Conservation (phyloP, 345 rosid genomes). For the Ceriops decandra region DNA sequence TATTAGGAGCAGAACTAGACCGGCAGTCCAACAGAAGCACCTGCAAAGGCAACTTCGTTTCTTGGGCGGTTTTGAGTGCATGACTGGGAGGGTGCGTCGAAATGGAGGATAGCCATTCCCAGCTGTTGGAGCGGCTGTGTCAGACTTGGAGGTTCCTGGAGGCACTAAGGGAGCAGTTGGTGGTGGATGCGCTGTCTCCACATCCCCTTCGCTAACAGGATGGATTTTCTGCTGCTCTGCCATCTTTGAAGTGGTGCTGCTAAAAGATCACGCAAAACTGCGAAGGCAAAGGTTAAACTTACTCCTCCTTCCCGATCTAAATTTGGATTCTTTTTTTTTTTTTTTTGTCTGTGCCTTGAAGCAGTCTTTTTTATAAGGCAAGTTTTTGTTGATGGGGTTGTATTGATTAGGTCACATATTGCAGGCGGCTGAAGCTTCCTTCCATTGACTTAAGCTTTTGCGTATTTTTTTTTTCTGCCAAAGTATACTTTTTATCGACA, state of each 20-base stretch:
- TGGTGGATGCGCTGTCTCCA: conserved; percentile 44
- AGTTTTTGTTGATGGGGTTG: background rate
- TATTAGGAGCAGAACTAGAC: conserved; percentile 45
- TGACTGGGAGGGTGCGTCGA: conserved; percentile 35
- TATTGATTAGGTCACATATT: background rate
- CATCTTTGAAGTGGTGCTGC: conserved; percentile 4
- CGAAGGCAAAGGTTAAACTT: no score
- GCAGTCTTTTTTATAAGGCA: conserved; percentile 1
- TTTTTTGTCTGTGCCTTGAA: background rate
- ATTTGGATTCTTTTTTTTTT: background rate
- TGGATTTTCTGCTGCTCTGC: conserved; percentile 62
- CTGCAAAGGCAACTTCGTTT: conserved; percentile 47
- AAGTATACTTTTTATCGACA: no score
- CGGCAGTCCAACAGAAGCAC: conserved; percentile 65
- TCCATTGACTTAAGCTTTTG: conserved; percentile 8
- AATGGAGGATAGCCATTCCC: conserved; percentile 25
- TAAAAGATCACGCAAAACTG: background rate
- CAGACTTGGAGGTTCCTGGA: conserved; percentile 44
- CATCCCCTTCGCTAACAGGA: conserved; percentile 45
- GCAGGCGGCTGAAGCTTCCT: conserved; percentile 1
- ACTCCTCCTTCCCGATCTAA: background rate
- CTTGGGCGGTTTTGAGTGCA: conserved; percentile 44
- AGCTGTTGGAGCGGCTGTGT: conserved; percentile 26
- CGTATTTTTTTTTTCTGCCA: background rate
- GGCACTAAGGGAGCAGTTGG: conserved; percentile 60